Evolutionary conservation across 495 filamentous ascomycete species (phyloP), one percentile per base, ranked within the genome.

Genomic region (Aspergillus incahuasiensis): DNA sequence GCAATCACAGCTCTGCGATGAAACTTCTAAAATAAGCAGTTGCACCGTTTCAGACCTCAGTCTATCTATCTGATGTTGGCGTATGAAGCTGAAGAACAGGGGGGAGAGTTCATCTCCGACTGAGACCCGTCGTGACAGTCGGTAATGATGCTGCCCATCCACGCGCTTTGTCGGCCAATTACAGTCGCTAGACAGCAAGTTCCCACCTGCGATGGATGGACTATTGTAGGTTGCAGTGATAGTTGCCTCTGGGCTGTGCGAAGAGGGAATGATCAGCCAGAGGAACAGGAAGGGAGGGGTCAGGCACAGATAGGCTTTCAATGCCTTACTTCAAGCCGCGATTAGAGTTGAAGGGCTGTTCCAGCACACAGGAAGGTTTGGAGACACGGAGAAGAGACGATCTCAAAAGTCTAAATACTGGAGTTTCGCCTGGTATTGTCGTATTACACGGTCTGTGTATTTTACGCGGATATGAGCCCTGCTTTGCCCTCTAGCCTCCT

Each of bases 111-210:
- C 43, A n/a, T 46, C 22, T 46, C 19, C 12, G 8, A 30, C 11
- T 11, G 11, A 25, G 5, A 8, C 25, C 3, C 16, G n/a, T 35
- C 45, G 11, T 16, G 18, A 7, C 45, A 28, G 8, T 28, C 25
- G 25, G 25, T 28, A 28, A 28, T 28, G 25, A 28, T 13, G 15
- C 28, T 3, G n/a, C n/a, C n/a, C n/a, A 19, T n/a, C 50, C 39
- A 54, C 60, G 56, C 60, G 60, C 51, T 52, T 63, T 59, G 35
- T 48, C 22, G 0, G 15, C 60, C 56, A 63, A 63, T 63, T 40
- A 57, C 35, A 20, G 19, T 6, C 34, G 16, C 15, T 6, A 6
- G 1, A 15, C 18, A 2, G 3, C n/a, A 38, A 11, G 54, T 56
- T 47, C 21, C 32, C 28, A 38, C 28, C 25, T 18, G 6, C 13